Evolutionary conservation across 169 alveolate species (phyloP).

Genomic region (Cryptosporidium sp.): DNA sequence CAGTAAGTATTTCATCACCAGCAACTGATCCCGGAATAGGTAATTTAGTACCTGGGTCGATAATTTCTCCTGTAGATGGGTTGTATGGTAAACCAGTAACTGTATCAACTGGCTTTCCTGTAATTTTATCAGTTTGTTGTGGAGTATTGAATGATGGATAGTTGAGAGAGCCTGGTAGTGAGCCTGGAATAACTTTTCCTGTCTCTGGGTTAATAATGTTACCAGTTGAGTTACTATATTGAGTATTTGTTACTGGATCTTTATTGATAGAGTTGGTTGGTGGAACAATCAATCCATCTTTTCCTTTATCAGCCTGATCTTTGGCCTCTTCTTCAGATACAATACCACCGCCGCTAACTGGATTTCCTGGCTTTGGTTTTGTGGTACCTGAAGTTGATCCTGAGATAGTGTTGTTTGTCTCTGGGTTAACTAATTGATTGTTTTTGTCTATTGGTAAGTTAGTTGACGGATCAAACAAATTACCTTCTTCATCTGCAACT

Average conservation of each 20-base stretch:
- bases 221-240: constrained; percentile 68
- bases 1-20: constrained; percentile 62
- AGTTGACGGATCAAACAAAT: constrained; percentile 54
- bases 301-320: constrained; percentile 65
- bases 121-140: constrained; percentile 58
- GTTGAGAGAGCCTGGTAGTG: constrained; percentile 54
- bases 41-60: constrained; percentile 47
- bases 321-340: constrained; percentile 45
- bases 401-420: constrained; percentile 37
- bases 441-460: constrained; percentile 48
- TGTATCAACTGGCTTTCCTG: constrained; percentile 69
- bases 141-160: constrained; percentile 55
- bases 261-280: constrained; percentile 47
- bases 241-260: constrained; percentile 67
- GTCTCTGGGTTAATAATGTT: constrained; percentile 44
- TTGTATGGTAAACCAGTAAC: constrained; percentile 70
- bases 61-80: constrained; percentile 53
- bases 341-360: constrained; percentile 68
- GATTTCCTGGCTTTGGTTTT: constrained; percentile 51
- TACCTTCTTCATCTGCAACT: constrained; percentile 15
- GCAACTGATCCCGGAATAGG: constrained; percentile 72
- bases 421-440: constrained; percentile 58
- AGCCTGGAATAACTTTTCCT: constrained; percentile 49
- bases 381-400: constrained; percentile 68
- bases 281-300: constrained; percentile 28